These are phyloP conservation scores for Selaginella tamariscina DNA, from an alignment of 75 land plant species.

Conservation along the genomic window DNA sequence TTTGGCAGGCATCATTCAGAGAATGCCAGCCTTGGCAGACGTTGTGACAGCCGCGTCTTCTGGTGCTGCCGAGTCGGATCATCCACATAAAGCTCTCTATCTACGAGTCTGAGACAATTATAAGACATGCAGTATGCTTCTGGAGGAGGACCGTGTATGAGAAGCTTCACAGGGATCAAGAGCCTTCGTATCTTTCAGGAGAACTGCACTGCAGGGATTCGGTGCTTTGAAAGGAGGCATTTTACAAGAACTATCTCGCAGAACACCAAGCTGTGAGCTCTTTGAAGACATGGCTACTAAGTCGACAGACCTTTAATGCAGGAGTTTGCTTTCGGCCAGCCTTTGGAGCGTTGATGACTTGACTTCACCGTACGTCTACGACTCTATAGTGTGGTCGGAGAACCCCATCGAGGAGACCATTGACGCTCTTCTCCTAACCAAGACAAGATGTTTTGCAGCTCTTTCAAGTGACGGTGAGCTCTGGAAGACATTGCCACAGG, in stretches of 20 bases:
- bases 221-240: background rate
- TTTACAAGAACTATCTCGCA: slow-evolving; percentile 2
- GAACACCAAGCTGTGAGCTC: background rate
- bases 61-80: slow-evolving; percentile 2
- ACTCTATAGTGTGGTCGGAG: background rate
- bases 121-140: slow-evolving; percentile 1
- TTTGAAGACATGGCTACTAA: slow-evolving; percentile 1
- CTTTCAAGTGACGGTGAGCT: background rate
- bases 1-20: slow-evolving; percentile 3
- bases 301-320: background rate
- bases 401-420: slow-evolving; percentile 1
- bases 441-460: slow-evolving; percentile 3
- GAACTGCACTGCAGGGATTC: slow-evolving; percentile 3
- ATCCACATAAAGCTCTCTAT: slow-evolving; percentile 2
- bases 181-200: slow-evolving; percentile 1
- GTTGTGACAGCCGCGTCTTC: slow-evolving; percentile 4
- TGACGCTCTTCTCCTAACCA: background rate
- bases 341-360: slow-evolving; percentile 1
- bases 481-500: background rate
- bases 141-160: slow-evolving; percentile 1
- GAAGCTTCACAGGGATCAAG: slow-evolving; percentile 3
- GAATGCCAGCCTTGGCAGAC: slow-evolving; percentile 4
- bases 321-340: background rate
- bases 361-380: slow-evolving; percentile 1
- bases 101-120: background rate